These are phyloP conservation scores for Coelastrella sp. DNA, from an alignment of 139 green algal genomes.

Conservation along the genomic window DNA sequence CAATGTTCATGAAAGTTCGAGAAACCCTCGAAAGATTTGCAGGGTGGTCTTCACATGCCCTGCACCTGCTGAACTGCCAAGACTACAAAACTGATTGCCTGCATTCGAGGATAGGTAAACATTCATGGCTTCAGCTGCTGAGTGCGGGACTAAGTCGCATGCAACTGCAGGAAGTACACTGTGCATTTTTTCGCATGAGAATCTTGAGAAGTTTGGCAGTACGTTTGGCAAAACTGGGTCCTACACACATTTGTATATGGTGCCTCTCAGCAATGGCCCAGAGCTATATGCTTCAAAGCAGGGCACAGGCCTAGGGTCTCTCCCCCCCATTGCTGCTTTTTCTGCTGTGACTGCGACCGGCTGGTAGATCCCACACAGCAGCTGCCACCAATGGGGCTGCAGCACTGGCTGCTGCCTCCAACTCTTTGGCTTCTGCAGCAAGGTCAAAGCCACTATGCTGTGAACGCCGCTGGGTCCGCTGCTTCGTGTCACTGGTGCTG, in stretches of 20 bases:
- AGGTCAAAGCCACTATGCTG: conserved; percentile 36
- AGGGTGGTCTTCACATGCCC: neutral
- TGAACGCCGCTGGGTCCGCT: neutral
- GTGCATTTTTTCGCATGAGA: too few relatives aligned
- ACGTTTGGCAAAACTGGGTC: neutral
- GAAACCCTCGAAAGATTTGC: too few relatives aligned
- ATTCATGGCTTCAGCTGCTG: neutral
- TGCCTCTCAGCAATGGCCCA: too few relatives aligned
- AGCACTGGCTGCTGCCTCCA: conserved; percentile 38
- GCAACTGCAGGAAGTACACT: too few relatives aligned
- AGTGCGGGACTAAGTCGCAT: too few relatives aligned
- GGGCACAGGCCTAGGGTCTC: too few relatives aligned
- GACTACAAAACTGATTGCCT: too few relatives aligned
- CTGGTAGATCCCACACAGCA: conserved; percentile 40
- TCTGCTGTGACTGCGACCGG: neutral
- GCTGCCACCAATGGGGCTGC: conserved; percentile 42
- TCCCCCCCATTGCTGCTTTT: conserved; percentile 20
- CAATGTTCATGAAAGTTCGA: too few relatives aligned
- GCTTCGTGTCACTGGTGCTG: neutral
- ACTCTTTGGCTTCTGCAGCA: conserved; percentile 19
- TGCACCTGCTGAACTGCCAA: neutral
- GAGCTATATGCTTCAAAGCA: too few relatives aligned
- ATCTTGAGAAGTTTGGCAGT: too few relatives aligned
- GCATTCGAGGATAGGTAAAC: too few relatives aligned
- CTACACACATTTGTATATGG: too few relatives aligned